Evolutionary conservation across 768 basidiomycete genomes (phyloP).

Genomic region (Hortiboletus flavorubellus): DNA sequence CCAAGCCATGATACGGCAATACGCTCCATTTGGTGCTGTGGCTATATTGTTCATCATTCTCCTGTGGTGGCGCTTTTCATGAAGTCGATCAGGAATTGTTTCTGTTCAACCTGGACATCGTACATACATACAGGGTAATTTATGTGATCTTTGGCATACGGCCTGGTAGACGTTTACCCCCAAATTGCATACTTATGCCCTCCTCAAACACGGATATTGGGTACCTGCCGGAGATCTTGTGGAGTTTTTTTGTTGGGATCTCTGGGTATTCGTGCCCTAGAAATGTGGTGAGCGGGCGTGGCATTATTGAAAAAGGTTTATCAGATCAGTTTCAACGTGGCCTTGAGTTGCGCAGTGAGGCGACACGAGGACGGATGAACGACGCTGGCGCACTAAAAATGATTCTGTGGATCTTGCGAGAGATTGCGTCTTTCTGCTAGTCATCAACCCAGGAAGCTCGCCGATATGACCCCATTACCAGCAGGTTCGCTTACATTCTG

Average conservation of each 20-base stretch:
- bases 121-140: constrained; percentile 29
- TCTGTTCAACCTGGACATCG: constrained; percentile 16
- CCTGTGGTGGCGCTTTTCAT: constrained; percentile 77
- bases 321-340: background rate
- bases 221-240: background rate
- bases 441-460: background rate
- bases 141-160: constrained; percentile 15
- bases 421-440: background rate
- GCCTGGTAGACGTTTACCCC: background rate
- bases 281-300: background rate
- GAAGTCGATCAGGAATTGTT: constrained; percentile 18
- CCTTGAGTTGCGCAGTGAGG: background rate
- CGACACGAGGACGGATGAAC: background rate
- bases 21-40: constrained; percentile 87
- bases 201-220: background rate
- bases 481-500: background rate
- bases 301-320: background rate
- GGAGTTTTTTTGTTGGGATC: background rate
- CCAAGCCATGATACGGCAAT: constrained; percentile 91
- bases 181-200: background rate
- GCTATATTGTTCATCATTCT: constrained; percentile 74
- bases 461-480: background rate
- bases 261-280: background rate
- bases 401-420: background rate
- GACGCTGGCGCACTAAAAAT: background rate